These are phyloP conservation scores for Pythium vanterpoolii DNA, from an alignment of 352 stramenopile genomes.

Conservation along the genomic window DNA sequence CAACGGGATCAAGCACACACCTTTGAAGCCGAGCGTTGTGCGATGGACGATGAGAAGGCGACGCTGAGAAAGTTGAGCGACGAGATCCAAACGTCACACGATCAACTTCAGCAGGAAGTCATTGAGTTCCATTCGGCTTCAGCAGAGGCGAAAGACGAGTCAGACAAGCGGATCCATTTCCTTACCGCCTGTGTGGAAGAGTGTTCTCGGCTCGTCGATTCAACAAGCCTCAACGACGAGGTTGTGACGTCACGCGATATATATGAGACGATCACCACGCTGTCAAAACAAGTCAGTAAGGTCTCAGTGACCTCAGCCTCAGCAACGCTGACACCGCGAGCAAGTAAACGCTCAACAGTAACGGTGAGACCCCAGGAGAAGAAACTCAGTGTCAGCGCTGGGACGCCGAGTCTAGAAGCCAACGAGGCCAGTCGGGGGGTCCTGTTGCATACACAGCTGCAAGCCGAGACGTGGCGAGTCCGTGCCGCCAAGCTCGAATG, in stretches of 20 bases:
- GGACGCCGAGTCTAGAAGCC: not conserved
- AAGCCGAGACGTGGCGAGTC: conserved; percentile 28
- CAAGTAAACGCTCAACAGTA: not conserved
- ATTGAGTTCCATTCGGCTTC: conserved; percentile 27
- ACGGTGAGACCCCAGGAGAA: not conserved
- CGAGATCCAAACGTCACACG: conserved; percentile 3
- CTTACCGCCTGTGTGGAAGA: conserved; percentile 42
- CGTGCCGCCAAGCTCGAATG: conserved; percentile 35
- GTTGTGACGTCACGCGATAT: conserved; percentile 29
- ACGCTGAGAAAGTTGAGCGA: not conserved
- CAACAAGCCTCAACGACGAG: not conserved
- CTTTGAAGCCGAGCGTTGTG: not conserved
- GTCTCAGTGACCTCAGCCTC: not conserved
- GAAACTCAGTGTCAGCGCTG: not conserved
- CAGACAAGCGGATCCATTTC: conserved; percentile 41
- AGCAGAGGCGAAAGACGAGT: conserved; percentile 25
- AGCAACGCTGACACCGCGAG: not conserved
- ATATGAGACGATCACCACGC: conserved; percentile 35
- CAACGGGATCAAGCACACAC: not conserved
- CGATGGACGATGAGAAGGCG: not conserved
- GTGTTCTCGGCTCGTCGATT: conserved; percentile 31
- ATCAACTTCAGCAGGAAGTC: conserved; percentile 35
- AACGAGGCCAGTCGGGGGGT: not conserved
- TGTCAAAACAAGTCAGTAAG: conserved; percentile 21
- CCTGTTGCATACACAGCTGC: conserved; percentile 8